Conservation (phyloP, 106 monocot genomes). For the Hemerocallis citrina region DNA sequence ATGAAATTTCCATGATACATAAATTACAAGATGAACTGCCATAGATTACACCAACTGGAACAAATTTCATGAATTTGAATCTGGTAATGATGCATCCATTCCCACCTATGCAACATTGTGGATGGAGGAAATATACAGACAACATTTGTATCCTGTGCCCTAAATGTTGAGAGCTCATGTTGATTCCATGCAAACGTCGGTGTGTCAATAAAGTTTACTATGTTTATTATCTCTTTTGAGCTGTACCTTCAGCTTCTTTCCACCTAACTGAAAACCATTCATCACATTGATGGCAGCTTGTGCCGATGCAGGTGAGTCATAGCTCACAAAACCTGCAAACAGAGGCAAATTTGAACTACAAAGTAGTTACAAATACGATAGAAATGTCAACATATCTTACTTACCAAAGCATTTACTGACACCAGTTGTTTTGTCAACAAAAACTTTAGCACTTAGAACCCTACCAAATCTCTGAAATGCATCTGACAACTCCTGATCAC, state of each 20-base stretch:
- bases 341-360: neutral
- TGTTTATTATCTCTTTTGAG: conserved; percentile 95
- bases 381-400: neutral
- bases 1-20: conserved; percentile 39
- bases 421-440: conserved; percentile 90
- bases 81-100: conserved; percentile 30
- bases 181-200: too few relatives aligned
- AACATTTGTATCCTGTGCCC: conserved; percentile 13
- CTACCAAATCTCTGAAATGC: conserved; percentile 84
- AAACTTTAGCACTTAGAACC: conserved; percentile 94
- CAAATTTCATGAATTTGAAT: conserved; percentile 40
- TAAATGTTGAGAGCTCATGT: conserved; percentile 11
- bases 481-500: conserved; percentile 76
- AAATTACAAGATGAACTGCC: conserved; percentile 47
- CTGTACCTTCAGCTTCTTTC: conserved; percentile 96
- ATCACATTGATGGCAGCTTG: conserved; percentile 76
- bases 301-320: conserved; percentile 72
- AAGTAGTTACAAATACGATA: neutral
- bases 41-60: conserved; percentile 35
- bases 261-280: conserved; percentile 84
- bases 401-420: conserved; percentile 99
- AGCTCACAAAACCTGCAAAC: conserved; percentile 91
- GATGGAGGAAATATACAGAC: conserved; percentile 16
- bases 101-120: conserved; percentile 23
- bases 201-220: conserved; percentile 64